Evolutionary conservation across 1,139 yeast species (phyloP), one percentile per base, ranked within the genome.

Genomic region (Taphrina wiesneri): DNA sequence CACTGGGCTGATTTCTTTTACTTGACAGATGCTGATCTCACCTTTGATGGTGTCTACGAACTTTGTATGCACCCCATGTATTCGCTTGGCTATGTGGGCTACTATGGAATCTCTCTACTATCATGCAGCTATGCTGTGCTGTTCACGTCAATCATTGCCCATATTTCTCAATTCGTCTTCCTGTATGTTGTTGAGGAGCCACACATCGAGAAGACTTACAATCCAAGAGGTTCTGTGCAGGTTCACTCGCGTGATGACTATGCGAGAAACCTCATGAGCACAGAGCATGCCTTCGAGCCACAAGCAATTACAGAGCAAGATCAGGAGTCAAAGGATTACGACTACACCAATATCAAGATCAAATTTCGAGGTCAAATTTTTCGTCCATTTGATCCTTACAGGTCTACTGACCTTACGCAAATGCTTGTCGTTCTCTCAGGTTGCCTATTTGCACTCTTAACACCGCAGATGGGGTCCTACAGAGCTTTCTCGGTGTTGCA

Each of bases 21-120:
- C 77, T 82, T 92, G 69, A 88, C 89, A 74, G 90, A 89, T 71
- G 85, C 86, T 73, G 87, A 88, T 69, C 82, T 90, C 73, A 87
- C 90, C 39, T 90, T 90, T 77, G 96, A 90, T 75, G 96, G 96
- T 56, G 96, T 90, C 11, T 90, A 89, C 75, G 96, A 90, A 76
- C 83, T 90, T 83, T 90, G 93, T 15, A 96, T 96, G 47, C 96
- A 90, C 75, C 96, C 96, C 66, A 90, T 90, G 96, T 90, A 90
- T 75, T 88, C 96, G 0, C 87, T 90, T 65, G 96, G 96, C 5
- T 90, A 90, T 75, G 84, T 90, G 65, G 96, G 96, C 1, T 90
- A 88, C 77, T 90, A 90, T 74, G 68, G 67, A 11, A 53, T 63
- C 26, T 59, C 65, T 4, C 49, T 90, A 69, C 86, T 90, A 72